Evolutionary conservation across 352 stramenopile species (phyloP).

Genomic region (Pythium utonaiense): DNA sequence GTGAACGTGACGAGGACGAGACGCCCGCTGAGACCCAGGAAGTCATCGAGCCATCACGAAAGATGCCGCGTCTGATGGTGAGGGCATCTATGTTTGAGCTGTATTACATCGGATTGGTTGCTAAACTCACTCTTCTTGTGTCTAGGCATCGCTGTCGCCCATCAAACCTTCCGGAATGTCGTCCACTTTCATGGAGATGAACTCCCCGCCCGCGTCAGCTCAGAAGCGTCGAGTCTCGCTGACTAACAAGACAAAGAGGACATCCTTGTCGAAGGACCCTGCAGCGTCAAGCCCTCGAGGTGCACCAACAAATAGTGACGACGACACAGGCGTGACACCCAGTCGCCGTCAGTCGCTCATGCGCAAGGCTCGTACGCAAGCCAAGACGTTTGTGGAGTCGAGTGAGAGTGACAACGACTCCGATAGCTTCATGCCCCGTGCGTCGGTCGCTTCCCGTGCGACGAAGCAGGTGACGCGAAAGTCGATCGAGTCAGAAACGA

Average conservation of each 20-base stretch:
- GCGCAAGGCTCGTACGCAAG: conserved; percentile 35
- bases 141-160: conserved; percentile 61
- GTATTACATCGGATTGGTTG: neutral
- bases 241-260: conserved; percentile 15
- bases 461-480: conserved; percentile 7
- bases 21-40: neutral
- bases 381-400: conserved; percentile 46
- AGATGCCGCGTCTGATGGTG: conserved; percentile 45
- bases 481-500: neutral
- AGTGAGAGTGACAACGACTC: conserved; percentile 48
- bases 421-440: conserved; percentile 32
- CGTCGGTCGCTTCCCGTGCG: conserved; percentile 28
- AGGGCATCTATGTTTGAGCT: conserved; percentile 17
- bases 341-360: conserved; percentile 52
- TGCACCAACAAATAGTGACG: neutral
- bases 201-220: conserved; percentile 49
- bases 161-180: conserved; percentile 61
- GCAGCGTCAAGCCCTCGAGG: neutral
- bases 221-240: conserved; percentile 47
- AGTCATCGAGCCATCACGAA: neutral
- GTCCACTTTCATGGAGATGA: conserved; percentile 57
- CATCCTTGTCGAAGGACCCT: conserved; percentile 20
- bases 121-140: conserved; percentile 15
- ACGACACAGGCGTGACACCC: conserved; percentile 20
- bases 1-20: neutral